These are phyloP conservation scores for Leccinellum luteum DNA, from an alignment of 768 basidiomycete species.

Conservation along the genomic window DNA sequence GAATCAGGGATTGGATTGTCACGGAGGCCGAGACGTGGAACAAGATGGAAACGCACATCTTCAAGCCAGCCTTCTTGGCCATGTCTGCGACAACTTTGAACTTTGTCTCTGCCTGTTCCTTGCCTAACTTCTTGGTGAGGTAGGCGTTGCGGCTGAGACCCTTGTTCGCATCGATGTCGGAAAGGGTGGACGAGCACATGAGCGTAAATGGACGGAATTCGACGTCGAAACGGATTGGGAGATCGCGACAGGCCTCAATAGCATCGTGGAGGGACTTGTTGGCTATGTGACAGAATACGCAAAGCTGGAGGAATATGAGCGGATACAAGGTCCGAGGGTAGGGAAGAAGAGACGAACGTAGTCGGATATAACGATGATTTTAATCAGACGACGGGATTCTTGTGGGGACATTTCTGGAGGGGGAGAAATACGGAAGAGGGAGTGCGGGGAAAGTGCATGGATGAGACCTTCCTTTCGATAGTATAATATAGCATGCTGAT, in stretches of 20 bases:
- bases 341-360: slow-evolving; percentile 22
- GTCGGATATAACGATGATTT: slow-evolving; percentile 36
- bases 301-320: slow-evolving; percentile 26
- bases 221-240: slow-evolving; percentile 35
- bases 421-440: not conserved
- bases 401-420: slow-evolving; percentile 19
- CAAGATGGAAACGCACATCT: slow-evolving; percentile 18
- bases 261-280: slow-evolving; percentile 37
- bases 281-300: slow-evolving; percentile 39
- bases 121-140: slow-evolving; percentile 25
- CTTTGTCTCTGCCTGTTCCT: slow-evolving; percentile 26
- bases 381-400: slow-evolving; percentile 19
- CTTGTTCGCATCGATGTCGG: slow-evolving; percentile 20
- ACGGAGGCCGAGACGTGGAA: not conserved
- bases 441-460: slow-evolving; percentile 20
- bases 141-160: slow-evolving; percentile 22
- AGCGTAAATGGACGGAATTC: slow-evolving; percentile 36
- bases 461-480: slow-evolving; percentile 25
- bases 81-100: slow-evolving; percentile 27
- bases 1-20: not conserved
- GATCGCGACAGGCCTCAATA: slow-evolving; percentile 33
- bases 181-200: slow-evolving; percentile 22
- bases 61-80: slow-evolving; percentile 29
- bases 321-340: not conserved
- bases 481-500: slow-evolving; percentile 27